These are phyloP conservation scores for Chaetomiaceae sp. DNA, from an alignment of 2,329 filamentous ascomycete genomes.

Conservation along the genomic window DNA sequence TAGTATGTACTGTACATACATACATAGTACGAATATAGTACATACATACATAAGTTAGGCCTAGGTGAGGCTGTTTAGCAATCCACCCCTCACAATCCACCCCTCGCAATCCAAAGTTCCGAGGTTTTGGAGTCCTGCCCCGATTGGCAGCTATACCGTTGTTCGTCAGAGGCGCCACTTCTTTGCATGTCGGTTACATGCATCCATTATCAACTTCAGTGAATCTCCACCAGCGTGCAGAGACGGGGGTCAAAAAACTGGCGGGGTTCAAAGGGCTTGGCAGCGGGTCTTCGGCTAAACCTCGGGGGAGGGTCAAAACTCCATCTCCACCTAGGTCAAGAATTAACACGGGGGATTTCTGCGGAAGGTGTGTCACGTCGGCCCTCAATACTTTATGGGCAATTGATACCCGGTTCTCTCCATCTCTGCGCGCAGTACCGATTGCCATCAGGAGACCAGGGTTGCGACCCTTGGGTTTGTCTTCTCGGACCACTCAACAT, in stretches of 20 bases:
- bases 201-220: not conserved
- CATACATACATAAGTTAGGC: too few species aligned
- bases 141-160: not conserved
- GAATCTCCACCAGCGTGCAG: not conserved
- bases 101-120: not conserved
- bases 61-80: too few species aligned
- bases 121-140: not conserved
- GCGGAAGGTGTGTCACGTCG: too few species aligned
- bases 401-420: not conserved
- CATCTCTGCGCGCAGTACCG: not conserved
- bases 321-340: not conserved
- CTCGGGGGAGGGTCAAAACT: too few species aligned
- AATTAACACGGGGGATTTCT: not conserved
- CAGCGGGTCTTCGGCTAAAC: too few species aligned
- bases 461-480: not conserved
- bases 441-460: not conserved
- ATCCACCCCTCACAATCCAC: too few species aligned
- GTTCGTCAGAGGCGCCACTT: not conserved
- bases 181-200: not conserved
- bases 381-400: not conserved
- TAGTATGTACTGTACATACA: too few species aligned
- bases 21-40: too few species aligned
- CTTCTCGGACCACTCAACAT: not conserved
- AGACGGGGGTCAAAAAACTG: too few species aligned
- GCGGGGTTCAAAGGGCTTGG: too few species aligned